Conservation (phyloP, 2,329 filamentous ascomycete genomes). For the Nothopassalora personata region DNA sequence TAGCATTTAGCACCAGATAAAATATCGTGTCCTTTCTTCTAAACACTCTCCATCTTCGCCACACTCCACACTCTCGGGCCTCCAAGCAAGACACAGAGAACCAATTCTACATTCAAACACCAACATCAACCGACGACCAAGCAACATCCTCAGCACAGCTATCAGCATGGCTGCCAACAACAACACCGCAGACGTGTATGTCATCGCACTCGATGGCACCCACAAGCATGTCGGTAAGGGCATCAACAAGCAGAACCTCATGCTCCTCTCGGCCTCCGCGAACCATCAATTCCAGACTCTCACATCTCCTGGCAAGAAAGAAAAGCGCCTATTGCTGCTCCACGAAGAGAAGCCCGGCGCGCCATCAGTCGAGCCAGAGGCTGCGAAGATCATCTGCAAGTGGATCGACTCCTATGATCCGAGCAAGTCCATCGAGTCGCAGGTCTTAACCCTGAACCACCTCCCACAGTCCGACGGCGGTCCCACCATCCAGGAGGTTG, state of each 20-base stretch:
- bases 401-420: neutral
- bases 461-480: neutral
- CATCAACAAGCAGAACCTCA: neutral
- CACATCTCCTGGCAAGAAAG: neutral
- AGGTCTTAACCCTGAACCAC: neutral
- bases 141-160: neutral
- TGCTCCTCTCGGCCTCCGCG: neutral
- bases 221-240: neutral
- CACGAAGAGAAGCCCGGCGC: neutral
- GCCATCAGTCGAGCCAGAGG: neutral
- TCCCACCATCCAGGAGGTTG: neutral
- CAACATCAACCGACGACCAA: neutral
- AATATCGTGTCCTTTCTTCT: no score
- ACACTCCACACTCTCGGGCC: no score
- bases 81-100: no score
- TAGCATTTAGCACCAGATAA: no score
- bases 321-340: neutral
- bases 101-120: no score
- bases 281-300: neutral
- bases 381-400: neutral
- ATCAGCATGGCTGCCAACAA: neutral
- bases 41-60: no score
- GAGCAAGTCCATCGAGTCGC: neutral
- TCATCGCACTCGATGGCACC: neutral
- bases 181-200: neutral